Conservation (phyloP, 2,329 filamentous ascomycete genomes). For the Metarhizium guizhouense region DNA sequence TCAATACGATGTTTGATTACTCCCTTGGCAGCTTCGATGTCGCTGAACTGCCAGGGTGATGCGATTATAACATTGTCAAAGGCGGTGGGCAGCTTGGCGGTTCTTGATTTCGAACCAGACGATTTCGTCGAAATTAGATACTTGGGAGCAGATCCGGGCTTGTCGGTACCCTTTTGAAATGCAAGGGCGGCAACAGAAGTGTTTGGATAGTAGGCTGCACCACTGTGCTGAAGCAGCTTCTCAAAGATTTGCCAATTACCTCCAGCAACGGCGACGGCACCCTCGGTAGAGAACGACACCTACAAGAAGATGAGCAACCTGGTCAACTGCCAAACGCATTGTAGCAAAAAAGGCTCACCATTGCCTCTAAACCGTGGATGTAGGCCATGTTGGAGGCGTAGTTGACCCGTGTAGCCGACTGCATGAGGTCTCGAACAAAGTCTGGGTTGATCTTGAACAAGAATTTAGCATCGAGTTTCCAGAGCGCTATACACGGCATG, state of each 20-base stretch:
- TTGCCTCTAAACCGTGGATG: constrained; percentile 82
- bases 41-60: constrained; percentile 71
- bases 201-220: constrained; percentile 54
- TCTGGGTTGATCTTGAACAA: constrained; percentile 42
- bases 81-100: constrained; percentile 35
- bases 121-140: constrained; percentile 36
- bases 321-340: neutral
- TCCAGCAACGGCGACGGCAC: constrained; percentile 67
- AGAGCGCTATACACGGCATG: neutral
- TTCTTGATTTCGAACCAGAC: constrained; percentile 11
- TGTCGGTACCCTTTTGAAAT: constrained; percentile 34
- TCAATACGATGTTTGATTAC: constrained; percentile 66
- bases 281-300: constrained; percentile 82
- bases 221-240: constrained; percentile 61
- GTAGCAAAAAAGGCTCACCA: constrained; percentile 41
- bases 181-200: constrained; percentile 56
- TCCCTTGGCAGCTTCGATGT: constrained; percentile 52
- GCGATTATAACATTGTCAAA: constrained; percentile 83
- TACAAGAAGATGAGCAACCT: constrained; percentile 10
- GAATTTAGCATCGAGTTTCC: constrained; percentile 1
- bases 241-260: constrained; percentile 95
- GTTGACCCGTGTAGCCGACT: constrained; percentile 87
- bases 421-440: constrained; percentile 76
- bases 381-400: constrained; percentile 82
- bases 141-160: constrained; percentile 28